Evolutionary conservation across 1,284 basidiomycete species (phyloP), one percentile per base, ranked within the genome.

Genomic region (Grifola frondosa): DNA sequence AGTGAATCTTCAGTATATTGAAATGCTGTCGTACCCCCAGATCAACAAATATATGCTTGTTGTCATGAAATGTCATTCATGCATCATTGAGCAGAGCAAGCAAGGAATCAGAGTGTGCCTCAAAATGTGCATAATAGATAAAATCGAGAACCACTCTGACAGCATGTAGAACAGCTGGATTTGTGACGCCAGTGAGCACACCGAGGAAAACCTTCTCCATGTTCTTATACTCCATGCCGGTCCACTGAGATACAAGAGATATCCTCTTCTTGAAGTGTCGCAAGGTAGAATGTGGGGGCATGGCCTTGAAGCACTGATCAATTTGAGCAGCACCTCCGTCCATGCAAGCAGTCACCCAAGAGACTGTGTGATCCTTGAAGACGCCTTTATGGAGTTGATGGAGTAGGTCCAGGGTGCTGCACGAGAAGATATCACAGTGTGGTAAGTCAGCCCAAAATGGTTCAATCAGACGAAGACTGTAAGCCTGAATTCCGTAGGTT

Each of bases 1-100:
- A 44, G 28, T 64, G 62, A 6, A 64, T 21, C 40, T 65, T 65
- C 7, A 56, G 56, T 5, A 65, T 59, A 24, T 57, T 53, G 42
- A 64, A 60, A 22, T 56, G 37, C 15, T 42, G 20, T 9, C 56
- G 40, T 0, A 49, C 24, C 2, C 48, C 53, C 4, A 46, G 26
- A 4, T 45, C 35, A 10, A 53, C 13, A 41, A 63, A 64, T 5
- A 50, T 40, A 4, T 49, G 3, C 44, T 64, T 63, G 33, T 48
- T 20, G 0, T 24, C 10, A 41, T 63, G 62, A 32, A 61, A 62
- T 1, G 5, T 21, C 10, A 31, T 5, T 23, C 53, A 46, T 4
- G 50, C 37, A 0, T 34, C 30, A 4, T 52, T 16, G 1, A 58
- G 40, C 5, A 23, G 15, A 6, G 8, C n/a, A 4, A 59, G 37